A percentile compares a stretch with the other conserved stretches of the same genome.
Evolutionary conservation across 768 basidiomycete genomes (phyloP).

Genomic region (Pisolithus albus): DNA sequence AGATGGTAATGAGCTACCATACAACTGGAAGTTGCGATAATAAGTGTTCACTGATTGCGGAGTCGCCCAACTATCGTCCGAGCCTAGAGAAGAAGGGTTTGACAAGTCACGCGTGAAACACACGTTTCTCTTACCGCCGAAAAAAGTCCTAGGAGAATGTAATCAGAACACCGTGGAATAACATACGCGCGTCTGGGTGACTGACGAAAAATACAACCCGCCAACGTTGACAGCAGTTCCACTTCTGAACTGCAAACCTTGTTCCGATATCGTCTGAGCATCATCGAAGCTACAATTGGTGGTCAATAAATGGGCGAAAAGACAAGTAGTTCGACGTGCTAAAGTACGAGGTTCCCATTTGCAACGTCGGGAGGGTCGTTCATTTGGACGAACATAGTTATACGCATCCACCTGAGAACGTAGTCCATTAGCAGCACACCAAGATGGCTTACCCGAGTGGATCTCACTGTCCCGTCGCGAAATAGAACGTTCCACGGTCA

Average conservation of each 20-base stretch:
- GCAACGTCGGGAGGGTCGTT: conserved; percentile 61
- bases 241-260: conserved; percentile 58
- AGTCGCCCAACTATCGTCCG: conserved; percentile 67
- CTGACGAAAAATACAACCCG: conserved; percentile 77
- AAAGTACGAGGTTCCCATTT: conserved; percentile 70
- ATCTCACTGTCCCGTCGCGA: conserved; percentile 56
- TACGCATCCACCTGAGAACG: conserved; percentile 51
- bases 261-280: conserved; percentile 50
- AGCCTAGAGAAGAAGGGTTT: conserved; percentile 32
- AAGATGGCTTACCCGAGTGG: conserved; percentile 1
- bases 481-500: conserved; percentile 57
- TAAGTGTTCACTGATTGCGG: conserved; percentile 62
- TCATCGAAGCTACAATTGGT: conserved; percentile 54
- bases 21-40: conserved; percentile 68
- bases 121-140: conserved; percentile 47
- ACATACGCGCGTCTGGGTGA: neutral
- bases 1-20: conserved; percentile 48
- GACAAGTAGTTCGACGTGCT: conserved; percentile 38
- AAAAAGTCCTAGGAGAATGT: conserved; percentile 55
- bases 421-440: neutral
- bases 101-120: conserved; percentile 9
- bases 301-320: neutral
- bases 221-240: conserved; percentile 45
- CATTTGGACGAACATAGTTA: conserved; percentile 72
- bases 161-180: neutral